These are phyloP conservation scores for Bassia scoparia DNA, from an alignment of 148 eudicot species.

Conservation along the genomic window DNA sequence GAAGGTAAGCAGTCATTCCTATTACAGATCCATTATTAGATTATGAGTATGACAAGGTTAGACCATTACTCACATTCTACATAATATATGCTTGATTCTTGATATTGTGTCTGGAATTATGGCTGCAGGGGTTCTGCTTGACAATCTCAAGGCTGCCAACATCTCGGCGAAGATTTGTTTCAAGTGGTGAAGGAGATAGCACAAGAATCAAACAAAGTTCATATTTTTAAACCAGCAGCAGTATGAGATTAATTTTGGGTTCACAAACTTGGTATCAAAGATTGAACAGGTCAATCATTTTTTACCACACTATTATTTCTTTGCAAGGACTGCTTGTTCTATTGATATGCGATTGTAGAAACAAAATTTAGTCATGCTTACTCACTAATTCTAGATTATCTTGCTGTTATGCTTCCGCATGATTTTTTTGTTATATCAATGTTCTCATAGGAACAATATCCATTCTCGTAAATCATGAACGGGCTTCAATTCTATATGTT, in stretches of 20 bases:
- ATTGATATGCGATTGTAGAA: neutral
- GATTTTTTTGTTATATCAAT: no score
- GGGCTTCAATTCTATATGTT: no score
- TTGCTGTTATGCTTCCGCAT: no score
- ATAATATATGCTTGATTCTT: neutral
- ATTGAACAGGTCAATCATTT: neutral
- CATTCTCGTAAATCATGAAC: no score
- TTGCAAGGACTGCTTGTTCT: neutral
- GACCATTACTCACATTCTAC: neutral
- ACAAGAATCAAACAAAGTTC: slow-evolving; percentile 20
- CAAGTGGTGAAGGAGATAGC: slow-evolving; percentile 26
- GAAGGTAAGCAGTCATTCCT: slow-evolving; percentile 18
- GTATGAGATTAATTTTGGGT: slow-evolving; percentile 9
- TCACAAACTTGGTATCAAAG: neutral
- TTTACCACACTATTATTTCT: neutral
- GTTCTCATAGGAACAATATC: no score
- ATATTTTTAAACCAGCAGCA: slow-evolving; percentile 17
- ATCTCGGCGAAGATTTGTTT: slow-evolving; percentile 28
- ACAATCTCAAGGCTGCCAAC: slow-evolving; percentile 35
- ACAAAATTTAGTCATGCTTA: no score
- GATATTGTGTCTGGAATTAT: slow-evolving; percentile 1
- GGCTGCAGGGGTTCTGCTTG: slow-evolving; percentile 36
- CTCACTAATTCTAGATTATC: no score
- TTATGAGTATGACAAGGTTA: neutral
- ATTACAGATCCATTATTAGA: neutral